phyloP scores from a whole-genome alignment of 1,139 yeast species.

The Yamadazyma triangularis region DNA sequence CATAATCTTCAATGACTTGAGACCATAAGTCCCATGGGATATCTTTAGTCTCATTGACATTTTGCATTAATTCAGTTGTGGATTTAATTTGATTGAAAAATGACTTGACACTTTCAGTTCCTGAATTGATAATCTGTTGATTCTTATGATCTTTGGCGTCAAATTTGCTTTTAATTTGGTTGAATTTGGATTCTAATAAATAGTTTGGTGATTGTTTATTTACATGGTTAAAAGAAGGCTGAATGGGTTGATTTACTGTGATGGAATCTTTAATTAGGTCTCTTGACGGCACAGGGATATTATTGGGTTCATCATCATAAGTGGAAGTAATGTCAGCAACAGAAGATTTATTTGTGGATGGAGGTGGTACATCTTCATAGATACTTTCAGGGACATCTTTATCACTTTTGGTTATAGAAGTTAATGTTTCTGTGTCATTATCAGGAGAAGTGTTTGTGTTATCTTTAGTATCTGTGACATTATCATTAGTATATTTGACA shows the following conservation, averaged over 20 bases:
- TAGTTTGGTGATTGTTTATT: conserved; percentile 20
- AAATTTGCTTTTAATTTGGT: conserved; percentile 25
- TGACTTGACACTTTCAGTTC: conserved; percentile 53
- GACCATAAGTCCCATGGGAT: conserved; percentile 91
- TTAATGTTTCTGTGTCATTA: too few relatives aligned
- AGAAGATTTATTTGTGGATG: not conserved
- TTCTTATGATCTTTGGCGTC: conserved; percentile 25
- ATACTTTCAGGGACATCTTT: too few relatives aligned
- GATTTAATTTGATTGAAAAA: conserved; percentile 30
- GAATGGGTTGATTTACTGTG: conserved; percentile 20
- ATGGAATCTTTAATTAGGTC: conserved; percentile 26
- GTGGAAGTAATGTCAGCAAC: not conserved
- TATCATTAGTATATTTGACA: too few relatives aligned
- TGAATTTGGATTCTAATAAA: conserved; percentile 33
- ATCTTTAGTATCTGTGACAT: too few relatives aligned
- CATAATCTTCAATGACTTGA: conserved; percentile 6
- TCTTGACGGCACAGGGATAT: conserved; percentile 19
- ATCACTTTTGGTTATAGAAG: too few relatives aligned
- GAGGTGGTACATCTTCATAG: not conserved
- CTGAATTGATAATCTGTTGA: conserved; percentile 51
- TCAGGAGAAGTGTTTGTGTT: too few relatives aligned
- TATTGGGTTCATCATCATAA: not conserved
- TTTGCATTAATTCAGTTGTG: conserved; percentile 46
- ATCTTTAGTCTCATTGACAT: conserved; percentile 13
- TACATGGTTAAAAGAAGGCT: conserved; percentile 4